Evolutionary conservation across 306 rosid genomes (phyloP).

Genomic region (Arachis stenosperma): DNA sequence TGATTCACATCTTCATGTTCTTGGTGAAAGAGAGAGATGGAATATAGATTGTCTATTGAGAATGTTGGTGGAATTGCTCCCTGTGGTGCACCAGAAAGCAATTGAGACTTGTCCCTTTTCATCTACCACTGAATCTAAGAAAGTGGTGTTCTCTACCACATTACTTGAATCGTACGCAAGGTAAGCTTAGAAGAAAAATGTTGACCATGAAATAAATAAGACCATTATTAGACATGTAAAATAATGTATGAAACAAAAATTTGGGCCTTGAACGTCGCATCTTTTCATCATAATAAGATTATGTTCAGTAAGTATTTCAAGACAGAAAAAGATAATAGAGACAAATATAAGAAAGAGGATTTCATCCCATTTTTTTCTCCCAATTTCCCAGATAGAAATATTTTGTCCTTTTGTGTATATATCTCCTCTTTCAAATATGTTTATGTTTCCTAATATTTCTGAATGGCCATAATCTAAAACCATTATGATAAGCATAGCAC

Average conservation of each 20-base stretch:
- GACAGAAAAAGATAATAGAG: too few relatives aligned
- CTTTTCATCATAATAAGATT: conserved; percentile 2
- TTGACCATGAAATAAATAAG: conserved; percentile 31
- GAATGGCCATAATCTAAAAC: neutral
- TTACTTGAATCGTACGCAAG: conserved; percentile 82
- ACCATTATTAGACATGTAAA: conserved; percentile 28
- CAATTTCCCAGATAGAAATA: too few relatives aligned
- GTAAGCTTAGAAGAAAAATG: conserved; percentile 45
- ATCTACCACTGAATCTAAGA: conserved; percentile 57
- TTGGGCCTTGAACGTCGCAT: conserved; percentile 19
- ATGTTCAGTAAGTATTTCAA: too few relatives aligned
- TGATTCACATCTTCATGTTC: conserved; percentile 81
- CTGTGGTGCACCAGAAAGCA: conserved; percentile 69
- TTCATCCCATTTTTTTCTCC: too few relatives aligned
- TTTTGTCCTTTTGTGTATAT: too few relatives aligned
- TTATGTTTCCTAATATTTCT: too few relatives aligned
- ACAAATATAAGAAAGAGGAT: too few relatives aligned
- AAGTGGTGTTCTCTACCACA: conserved; percentile 57
- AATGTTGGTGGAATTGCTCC: conserved; percentile 70
- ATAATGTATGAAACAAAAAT: conserved; percentile 28
- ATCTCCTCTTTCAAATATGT: too few relatives aligned
- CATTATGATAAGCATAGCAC: neutral
- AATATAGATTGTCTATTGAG: conserved; percentile 79
- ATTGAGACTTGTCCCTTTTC: conserved; percentile 77
- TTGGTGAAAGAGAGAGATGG: conserved; percentile 95